Conservation (phyloP, 306 rosid species). For the apple (Malus domestica) region ASM211411v1 NC_041790.1:30952001-30952500, state of each 20-base stretch:
- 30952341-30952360: not conserved
- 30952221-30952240: constrained; percentile 85
- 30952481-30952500: constrained; percentile 95
- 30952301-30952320: not conserved
- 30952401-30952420: not conserved
- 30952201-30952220: constrained; percentile 87
- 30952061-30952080: too few species aligned
- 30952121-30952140: not conserved
- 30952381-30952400: not conserved
- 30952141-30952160: constrained; percentile 2
- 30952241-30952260: constrained; percentile 75
- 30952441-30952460: constrained; percentile 68
- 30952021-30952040: not conserved
- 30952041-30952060: too few species aligned
- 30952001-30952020: not conserved
- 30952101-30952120: not conserved
- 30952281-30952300: not conserved
- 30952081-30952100: not conserved
- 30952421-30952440: constrained; percentile 35
- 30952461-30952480: constrained; percentile 87
- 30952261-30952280: not conserved
- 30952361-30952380: not conserved
- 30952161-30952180: not conserved
- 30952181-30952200: constrained; percentile 51
- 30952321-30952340: not conserved